Evolutionary conservation across 1,284 basidiomycete genomes (phyloP), one percentile per base, ranked within the genome.

Genomic region (Golubevia pallescens): DNA sequence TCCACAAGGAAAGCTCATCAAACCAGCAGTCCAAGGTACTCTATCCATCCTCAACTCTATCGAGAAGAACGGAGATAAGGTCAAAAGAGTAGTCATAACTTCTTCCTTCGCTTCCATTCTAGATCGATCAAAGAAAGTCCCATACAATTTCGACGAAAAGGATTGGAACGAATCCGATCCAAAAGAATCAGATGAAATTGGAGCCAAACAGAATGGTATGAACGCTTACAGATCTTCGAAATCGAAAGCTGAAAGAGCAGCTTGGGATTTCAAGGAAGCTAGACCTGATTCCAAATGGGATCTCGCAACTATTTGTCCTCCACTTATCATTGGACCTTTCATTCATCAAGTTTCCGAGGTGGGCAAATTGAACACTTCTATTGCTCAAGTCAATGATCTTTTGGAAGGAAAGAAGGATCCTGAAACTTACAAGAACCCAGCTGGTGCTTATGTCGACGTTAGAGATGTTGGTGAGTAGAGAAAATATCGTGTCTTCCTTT

Each of bases 1-100:
- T 55, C 88, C 88, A 5, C 66, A 87, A 59, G 88, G 88, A 86
- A 67, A 90, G 60, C 78, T 91, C 16, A 88, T 92, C 75, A 84
- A 84, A 1, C 91, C 91, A 0, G 91, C 91, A 3, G 87, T 92
- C 10, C 86, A 89, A 28, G 91, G 91, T 0, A 92, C 91, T 1
- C 75, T 88, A 0, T 88, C 89, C 48, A 87, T 92, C 5, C 86
- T 92, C 5, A 84, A 88, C 66, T 89, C 89, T 63, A 86, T 89
- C 57, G 77, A 88, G 73, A 89, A 89, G 75, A 83, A 89, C 70
- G 88, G 89, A 88, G 4, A 38, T 23, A 53, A 57, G 32, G 57
- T 62, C 55, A 62, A 62, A 56, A 71, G 92, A 1, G 87, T 93
- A 54, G 90, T 93, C 60, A 86, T 93, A 66, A 91, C 91, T 0